phyloP scores from a whole-genome alignment of 2,329 filamentous ascomycete genomes.

The Daldinia sp. region DNA sequence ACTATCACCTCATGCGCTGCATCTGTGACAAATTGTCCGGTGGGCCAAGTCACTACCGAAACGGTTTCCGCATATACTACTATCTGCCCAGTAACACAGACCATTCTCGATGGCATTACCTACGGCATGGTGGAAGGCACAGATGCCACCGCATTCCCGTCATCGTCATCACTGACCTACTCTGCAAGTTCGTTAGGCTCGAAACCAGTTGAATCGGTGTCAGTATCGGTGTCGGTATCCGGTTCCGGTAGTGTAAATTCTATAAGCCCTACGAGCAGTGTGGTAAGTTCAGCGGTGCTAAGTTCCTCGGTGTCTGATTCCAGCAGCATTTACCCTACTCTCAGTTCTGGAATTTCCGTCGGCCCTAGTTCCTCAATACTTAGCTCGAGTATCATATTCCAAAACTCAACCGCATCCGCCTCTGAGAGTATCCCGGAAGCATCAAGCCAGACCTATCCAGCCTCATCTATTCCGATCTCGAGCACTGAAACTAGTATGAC shows the following conservation, averaged over 20 bases:
- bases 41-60: slow-evolving; percentile 44
- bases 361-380: slow-evolving; percentile 29
- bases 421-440: slow-evolving; percentile 5
- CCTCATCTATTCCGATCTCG: slow-evolving; percentile 20
- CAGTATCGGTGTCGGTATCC: slow-evolving; percentile 3
- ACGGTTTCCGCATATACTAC: slow-evolving; percentile 45
- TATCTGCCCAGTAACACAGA: slow-evolving; percentile 45
- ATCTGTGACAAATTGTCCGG: slow-evolving; percentile 43
- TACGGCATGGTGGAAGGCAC: slow-evolving; percentile 30
- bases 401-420: slow-evolving; percentile 27
- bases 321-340: neutral
- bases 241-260: slow-evolving; percentile 3
- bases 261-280: neutral
- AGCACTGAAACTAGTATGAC: slow-evolving; percentile 31
- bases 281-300: neutral
- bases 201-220: slow-evolving; percentile 1
- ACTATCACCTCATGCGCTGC: slow-evolving; percentile 43
- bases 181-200: slow-evolving; percentile 10
- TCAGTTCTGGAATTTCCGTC: neutral
- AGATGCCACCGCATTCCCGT: slow-evolving; percentile 2
- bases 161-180: slow-evolving; percentile 6
- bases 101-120: slow-evolving; percentile 44
- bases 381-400: slow-evolving; percentile 29
- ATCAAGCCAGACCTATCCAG: slow-evolving; percentile 12
- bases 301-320: slow-evolving; percentile 1